phyloP scores from a whole-genome alignment of 2,329 filamentous ascomycete genomes.

The Sporothrix variecibatus region DNA sequence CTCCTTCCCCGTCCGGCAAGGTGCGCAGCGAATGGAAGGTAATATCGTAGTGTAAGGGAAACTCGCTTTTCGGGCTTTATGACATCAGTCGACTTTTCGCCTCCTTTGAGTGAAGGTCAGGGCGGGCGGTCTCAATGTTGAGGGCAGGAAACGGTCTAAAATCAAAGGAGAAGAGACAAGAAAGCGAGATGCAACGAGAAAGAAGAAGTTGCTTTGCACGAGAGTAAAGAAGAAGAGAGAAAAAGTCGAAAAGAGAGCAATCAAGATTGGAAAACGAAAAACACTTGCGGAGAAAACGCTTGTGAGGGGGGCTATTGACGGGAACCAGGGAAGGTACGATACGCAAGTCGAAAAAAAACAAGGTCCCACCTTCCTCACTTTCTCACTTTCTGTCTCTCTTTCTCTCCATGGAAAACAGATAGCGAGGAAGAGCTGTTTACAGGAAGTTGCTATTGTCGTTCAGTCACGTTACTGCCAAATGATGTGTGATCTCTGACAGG shows the following conservation, averaged over 20 bases:
- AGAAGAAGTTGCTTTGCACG: neutral
- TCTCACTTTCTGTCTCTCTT: neutral
- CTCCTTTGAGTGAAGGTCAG: neutral
- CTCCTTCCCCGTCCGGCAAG: slow-evolving; percentile 23
- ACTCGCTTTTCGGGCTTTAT: neutral
- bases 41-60: slow-evolving; percentile 14
- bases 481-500: neutral
- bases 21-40: neutral
- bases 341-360: slow-evolving; percentile 12
- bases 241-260: neutral
- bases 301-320: neutral
- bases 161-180: neutral
- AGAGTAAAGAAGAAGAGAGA: neutral
- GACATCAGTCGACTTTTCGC: slow-evolving; percentile 16
- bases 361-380: neutral
- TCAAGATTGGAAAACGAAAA: slow-evolving; percentile 8
- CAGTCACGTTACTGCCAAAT: slow-evolving; percentile 13
- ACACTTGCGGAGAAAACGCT: neutral
- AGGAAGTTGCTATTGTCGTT: neutral
- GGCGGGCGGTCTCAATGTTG: neutral
- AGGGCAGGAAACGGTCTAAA: neutral
- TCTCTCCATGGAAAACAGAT: neutral
- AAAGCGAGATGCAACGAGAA: neutral
- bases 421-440: neutral
- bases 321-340: slow-evolving; percentile 7